Conservation (phyloP, 176 grass and related monocot species). For the Bromus sterilis region DNA sequence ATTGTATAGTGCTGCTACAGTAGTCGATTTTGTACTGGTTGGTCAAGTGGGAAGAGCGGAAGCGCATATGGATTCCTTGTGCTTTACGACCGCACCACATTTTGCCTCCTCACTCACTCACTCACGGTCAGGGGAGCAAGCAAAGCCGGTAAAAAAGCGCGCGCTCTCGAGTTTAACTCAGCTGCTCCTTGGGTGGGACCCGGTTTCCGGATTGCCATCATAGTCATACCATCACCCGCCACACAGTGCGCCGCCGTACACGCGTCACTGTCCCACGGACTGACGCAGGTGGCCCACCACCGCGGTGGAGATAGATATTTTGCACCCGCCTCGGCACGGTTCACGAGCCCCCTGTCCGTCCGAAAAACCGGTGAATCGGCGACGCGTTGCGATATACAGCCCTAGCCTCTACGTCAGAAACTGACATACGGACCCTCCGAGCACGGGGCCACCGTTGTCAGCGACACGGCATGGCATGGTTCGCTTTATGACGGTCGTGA, state of each 20-base stretch:
- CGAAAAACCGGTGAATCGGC: background rate
- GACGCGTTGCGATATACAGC: background rate
- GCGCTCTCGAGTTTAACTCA: background rate
- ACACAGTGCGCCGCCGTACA: background rate
- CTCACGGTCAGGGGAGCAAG: no score
- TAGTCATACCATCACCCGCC: background rate
- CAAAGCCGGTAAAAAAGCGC: background rate
- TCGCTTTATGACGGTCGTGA: no score
- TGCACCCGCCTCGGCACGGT: background rate
- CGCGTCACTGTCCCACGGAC: background rate
- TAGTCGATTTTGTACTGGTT: background rate
- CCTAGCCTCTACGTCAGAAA: no score
- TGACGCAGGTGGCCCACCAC: background rate
- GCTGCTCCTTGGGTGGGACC: background rate
- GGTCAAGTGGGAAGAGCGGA: background rate
- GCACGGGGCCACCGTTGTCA: background rate
- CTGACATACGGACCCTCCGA: background rate
- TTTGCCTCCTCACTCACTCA: no score
- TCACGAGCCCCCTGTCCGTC: background rate
- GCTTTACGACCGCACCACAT: background rate
- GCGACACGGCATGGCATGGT: no score
- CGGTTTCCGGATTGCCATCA: background rate
- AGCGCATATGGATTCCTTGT: background rate
- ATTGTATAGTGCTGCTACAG: no score
- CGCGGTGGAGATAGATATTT: background rate